Percentiles rank a stretch among this genome's conserved stretches.
phyloP scores from a whole-genome alignment of 208 protist species.

The Leishmania braziliensis region DNA sequence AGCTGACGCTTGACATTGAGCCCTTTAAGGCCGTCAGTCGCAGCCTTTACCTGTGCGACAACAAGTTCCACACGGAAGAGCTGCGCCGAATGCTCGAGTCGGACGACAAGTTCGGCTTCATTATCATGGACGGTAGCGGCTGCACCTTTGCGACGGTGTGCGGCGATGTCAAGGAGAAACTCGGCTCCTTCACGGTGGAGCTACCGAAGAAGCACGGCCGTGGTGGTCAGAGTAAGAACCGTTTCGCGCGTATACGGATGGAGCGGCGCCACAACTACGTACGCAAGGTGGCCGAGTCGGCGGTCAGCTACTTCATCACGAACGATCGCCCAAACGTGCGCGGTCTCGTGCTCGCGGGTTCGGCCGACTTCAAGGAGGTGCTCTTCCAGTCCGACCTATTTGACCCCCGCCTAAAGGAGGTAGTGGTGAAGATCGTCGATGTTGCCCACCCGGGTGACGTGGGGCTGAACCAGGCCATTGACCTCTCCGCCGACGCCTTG shows the following conservation, averaged over 20 bases:
- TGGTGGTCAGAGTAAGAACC: slow-evolving; percentile 99
- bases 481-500: slow-evolving; percentile 96
- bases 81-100: slow-evolving; percentile 98
- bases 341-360: slow-evolving; percentile 99
- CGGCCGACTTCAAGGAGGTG: slow-evolving; percentile 99
- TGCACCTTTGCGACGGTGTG: slow-evolving; percentile 97
- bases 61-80: slow-evolving; percentile 98
- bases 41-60: slow-evolving; percentile 98
- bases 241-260: slow-evolving; percentile 99
- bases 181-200: slow-evolving; percentile 99
- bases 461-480: slow-evolving; percentile 99
- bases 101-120: slow-evolving; percentile 99
- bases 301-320: slow-evolving; percentile 98
- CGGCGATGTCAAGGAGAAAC: slow-evolving; percentile 97
- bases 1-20: slow-evolving; percentile 99
- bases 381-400: slow-evolving; percentile 97
- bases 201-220: slow-evolving; percentile 99
- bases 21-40: slow-evolving; percentile 99
- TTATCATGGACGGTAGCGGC: slow-evolving; percentile 99
- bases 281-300: slow-evolving; percentile 98
- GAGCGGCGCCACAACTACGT: slow-evolving; percentile 99
- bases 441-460: slow-evolving; percentile 99
- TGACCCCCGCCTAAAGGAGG: slow-evolving; percentile 96
- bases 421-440: slow-evolving; percentile 99
- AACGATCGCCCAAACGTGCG: slow-evolving; percentile 98